Evolutionary conservation across 192 early-diverging fungal genomes (phyloP).

Genomic region (Bifiguratus adelaidae): DNA sequence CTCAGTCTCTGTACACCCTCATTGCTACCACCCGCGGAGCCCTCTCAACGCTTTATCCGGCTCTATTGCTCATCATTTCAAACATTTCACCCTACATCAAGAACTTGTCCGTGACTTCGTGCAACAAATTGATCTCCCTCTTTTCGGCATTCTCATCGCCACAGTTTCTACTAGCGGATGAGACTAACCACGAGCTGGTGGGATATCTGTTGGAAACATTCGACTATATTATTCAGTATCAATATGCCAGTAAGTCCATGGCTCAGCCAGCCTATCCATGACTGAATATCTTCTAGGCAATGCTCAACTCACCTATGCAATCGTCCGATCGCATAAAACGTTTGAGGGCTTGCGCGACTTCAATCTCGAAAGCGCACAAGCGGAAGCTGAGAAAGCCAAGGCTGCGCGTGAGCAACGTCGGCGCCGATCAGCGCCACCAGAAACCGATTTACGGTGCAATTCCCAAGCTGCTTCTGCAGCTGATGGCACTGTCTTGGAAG

Average conservation of each 20-base stretch:
- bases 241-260: conserved; percentile 43
- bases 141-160: conserved; percentile 71
- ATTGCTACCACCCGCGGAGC: conserved; percentile 62
- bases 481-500: background rate
- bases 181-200: conserved; percentile 62
- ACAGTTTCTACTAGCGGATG: conserved; percentile 68
- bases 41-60: conserved; percentile 61
- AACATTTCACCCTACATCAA: conserved; percentile 80
- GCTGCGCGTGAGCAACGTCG: conserved; percentile 25
- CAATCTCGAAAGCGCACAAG: conserved; percentile 50
- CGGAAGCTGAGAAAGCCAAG: conserved; percentile 46
- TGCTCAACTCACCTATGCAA: conserved; percentile 65
- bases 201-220: conserved; percentile 73
- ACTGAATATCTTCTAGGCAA: conserved; percentile 39
- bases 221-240: conserved; percentile 80
- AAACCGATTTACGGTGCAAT: background rate
- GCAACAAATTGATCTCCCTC: conserved; percentile 62
- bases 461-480: background rate
- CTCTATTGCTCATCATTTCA: conserved; percentile 62
- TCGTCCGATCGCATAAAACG: conserved; percentile 62
- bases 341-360: conserved; percentile 60
- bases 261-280: background rate
- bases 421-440: background rate
- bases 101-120: conserved; percentile 54
- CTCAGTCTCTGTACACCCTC: conserved; percentile 61